These are phyloP conservation scores for Mortierella claussenii DNA, from an alignment of 192 early-diverging fungal species.

Conservation along the genomic window DNA sequence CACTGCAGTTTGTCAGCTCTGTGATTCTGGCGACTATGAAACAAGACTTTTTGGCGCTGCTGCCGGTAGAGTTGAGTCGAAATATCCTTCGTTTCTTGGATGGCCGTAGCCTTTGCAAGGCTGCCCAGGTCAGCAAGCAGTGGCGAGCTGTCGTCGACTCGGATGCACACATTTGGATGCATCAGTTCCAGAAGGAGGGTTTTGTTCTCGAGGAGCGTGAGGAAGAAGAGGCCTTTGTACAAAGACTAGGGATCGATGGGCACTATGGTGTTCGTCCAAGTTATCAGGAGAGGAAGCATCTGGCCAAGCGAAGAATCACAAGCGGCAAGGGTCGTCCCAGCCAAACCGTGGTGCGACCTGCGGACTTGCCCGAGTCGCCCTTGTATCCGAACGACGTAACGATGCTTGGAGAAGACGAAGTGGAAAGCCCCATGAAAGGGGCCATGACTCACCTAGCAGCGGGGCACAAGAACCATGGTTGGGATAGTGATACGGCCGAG, in stretches of 20 bases:
- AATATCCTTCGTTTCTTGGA: slow-evolving; percentile 90
- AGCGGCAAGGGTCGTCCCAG: slow-evolving; percentile 41
- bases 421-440: slow-evolving; percentile 4
- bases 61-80: slow-evolving; percentile 77
- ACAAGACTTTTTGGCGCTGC: slow-evolving; percentile 85
- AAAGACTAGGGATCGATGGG: slow-evolving; percentile 52
- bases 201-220: slow-evolving; percentile 55
- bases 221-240: slow-evolving; percentile 45
- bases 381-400: slow-evolving; percentile 50
- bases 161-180: slow-evolving; percentile 64
- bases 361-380: slow-evolving; percentile 40
- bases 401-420: slow-evolving; percentile 45
- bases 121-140: slow-evolving; percentile 80
- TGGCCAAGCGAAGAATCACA: slow-evolving; percentile 23
- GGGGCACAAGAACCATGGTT: slow-evolving; percentile 25
- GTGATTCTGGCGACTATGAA: slow-evolving; percentile 91
- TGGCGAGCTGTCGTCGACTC: slow-evolving; percentile 87
- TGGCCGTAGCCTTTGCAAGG: slow-evolving; percentile 77
- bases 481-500: slow-evolving; percentile 54
- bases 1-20: slow-evolving; percentile 91
- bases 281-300: slow-evolving; percentile 27
- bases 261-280: slow-evolving; percentile 46
- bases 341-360: slow-evolving; percentile 20
- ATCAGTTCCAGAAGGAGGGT: slow-evolving; percentile 56
- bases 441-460: not conserved